Base-by-base conservation (phyloP, 2,329 filamentous ascomycete genomes). In the Phoma sp. region DNA sequence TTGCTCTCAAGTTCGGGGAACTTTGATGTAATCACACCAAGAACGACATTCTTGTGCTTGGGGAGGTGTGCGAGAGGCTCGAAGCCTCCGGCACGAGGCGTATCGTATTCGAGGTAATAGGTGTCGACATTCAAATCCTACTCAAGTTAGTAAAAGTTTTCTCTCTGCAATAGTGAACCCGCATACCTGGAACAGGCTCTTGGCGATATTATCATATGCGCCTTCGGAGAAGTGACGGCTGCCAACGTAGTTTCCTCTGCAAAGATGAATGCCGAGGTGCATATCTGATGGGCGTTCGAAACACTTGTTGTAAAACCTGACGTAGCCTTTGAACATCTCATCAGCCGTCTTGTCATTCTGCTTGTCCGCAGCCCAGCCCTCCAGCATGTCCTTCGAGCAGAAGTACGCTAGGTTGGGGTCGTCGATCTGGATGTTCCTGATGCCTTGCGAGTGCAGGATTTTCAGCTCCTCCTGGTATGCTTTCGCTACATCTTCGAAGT, bases 201-300 rank as follows among this genome's bases (percentile, higher is more conserved):
- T 75, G 7, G 78, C 78, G 47, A 80, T 80, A 45, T 69, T 71
- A 56, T 80, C 78, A 61, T 81, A 80, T 15, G 76, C 77, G 23
- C 78, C 78, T 53, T 80, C 78, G 17, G 73, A 76, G 63, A 80
- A 80, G 51, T 81, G 78, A 34, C 75, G 72, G 53, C 73, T 76
- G 48, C 77, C 77, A 25, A 80, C 72, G 52, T 79, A 81, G 64
- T 81, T 81, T 11, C 78, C 78, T 47, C 78, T 69, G 81, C 90
- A 92, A 45, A 92, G 79, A 69, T 93, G 90, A 14, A 93, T 87
- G 38, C 90, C 90, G 2, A 90, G 82, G 74, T 92, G 89, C 80
- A 92, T 84, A 68, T 92, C 89, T 2, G 79, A 72, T 0, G 89
- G 88, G 0, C 85, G 77, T 64, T 72, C 77, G 67, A 91, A 81